Evolutionary conservation across 306 rosid genomes (phyloP).

Genomic region (Mucuna pruriens): DNA sequence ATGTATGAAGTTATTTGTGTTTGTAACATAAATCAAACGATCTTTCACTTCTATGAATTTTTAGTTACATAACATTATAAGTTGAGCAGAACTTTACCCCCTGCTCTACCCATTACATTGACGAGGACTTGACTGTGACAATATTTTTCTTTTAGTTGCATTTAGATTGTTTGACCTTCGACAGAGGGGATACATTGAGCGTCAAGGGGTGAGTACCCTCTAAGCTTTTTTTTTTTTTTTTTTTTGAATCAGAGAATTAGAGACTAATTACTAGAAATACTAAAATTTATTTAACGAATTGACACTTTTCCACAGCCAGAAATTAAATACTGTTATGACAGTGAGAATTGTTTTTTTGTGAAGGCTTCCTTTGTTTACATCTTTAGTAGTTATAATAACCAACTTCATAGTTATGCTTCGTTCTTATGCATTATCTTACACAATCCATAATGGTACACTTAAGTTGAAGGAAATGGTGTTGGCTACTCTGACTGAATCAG

Average conservation of each 20-base stretch:
- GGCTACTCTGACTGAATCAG: conserved; percentile 69
- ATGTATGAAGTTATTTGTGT: conserved; percentile 51
- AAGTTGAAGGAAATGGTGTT: conserved; percentile 84
- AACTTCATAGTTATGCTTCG: not conserved
- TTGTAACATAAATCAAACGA: conserved; percentile 14
- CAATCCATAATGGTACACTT: conserved; percentile 13
- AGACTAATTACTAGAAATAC: no score
- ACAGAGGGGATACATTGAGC: conserved; percentile 68
- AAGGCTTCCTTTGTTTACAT: not conserved
- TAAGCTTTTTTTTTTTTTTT: not conserved
- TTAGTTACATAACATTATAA: not conserved
- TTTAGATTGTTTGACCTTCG: conserved; percentile 75
- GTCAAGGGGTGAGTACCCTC: conserved; percentile 51
- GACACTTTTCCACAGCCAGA: no score
- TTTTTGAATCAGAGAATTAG: no score
- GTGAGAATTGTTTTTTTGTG: not conserved
- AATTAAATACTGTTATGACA: no score
- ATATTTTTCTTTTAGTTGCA: conserved; percentile 56
- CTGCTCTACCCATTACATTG: not conserved
- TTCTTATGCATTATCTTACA: conserved; percentile 23
- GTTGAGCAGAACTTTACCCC: not conserved
- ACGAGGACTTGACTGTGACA: conserved; percentile 9
- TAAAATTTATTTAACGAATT: no score
- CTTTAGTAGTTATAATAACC: not conserved
- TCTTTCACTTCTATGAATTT: not conserved